Evolutionary conservation across 148 eudicot genomes (phyloP), one percentile per base, ranked within the genome.

Genomic region (Tetragonia tetragonoides): DNA sequence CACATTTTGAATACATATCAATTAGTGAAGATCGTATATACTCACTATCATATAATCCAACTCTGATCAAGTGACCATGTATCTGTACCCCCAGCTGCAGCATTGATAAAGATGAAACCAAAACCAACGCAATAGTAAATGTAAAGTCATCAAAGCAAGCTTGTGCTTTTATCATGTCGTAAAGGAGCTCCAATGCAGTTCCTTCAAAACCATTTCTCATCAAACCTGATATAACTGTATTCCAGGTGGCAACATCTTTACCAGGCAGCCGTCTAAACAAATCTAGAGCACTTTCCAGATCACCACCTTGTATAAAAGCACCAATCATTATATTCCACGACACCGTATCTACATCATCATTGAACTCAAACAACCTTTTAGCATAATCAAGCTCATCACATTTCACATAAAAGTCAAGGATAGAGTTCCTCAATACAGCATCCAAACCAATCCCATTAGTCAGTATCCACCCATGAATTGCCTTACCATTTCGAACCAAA

Each of bases 1-100:
- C 87, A 80, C 98, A 94, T 86, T 94, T 94, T 71, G 92, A 81
- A 78, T 92, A 92, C 93, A 94, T 87, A 79, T 90, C 87, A 68
- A 90, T 85, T 51, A 94, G 87, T 68, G 97, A 89, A 68, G 90
- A 80, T 77, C 76, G 84, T 61, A 86, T 81, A 77, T 90, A 88
- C 57, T 83, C 85, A 70, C 90, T 85, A 38, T 83, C 61, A 76
- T 76, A 59, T 3, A 84, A 78, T 79, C 82, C 86, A 66, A 80
- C 66, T 49, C 87, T 85, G 51, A 87, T 81, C 56, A 90, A 80
- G 68, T 59, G 85, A 66, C 88, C 82, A 83, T 94, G 98, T 80
- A 94, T 77, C 77, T 94, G 90, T 78, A 72, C 83, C 41, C 98
- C 98, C 72, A 92, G 60, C 41, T 79, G 83, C 72, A 94, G 41